Base-by-base conservation (phyloP, 2,329 filamentous ascomycete genomes). In the Pestalotiopsis sp. region DNA sequence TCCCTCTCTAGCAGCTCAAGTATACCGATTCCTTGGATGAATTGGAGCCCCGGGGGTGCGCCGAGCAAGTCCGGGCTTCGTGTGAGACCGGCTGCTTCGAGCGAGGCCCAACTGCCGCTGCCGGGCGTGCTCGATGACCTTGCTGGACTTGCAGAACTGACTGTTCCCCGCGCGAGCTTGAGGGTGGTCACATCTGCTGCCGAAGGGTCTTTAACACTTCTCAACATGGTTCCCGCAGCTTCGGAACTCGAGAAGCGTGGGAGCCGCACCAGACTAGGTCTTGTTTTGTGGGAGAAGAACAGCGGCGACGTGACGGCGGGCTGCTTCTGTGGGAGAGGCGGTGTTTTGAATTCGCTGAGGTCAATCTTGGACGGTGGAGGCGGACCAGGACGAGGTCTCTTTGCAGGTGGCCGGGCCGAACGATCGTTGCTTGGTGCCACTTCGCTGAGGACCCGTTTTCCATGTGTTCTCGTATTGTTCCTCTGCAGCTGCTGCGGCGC, bases 1-100 rank as follows among this genome's bases (percentile, higher is more conserved):
- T 96, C 93, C 71, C 92, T 87, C 74, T 95, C 92, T 55, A 96
- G 78, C 52, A 95, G 81, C 76, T 95, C 93, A 22, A 91, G 79
- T 10, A 93, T 85, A 26, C 91, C 90, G 64, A 94, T 83, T 30
- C 86, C 86, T 56, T 87, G 87, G 4, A 94, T 82, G 64, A 88
- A 80, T 64, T 88, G 84, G 58, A 88, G 70, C 4, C 83, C 82
- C 1, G 87, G 82, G 1, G 81, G 61, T 78, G 66, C 82, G 78
- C 69, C 82, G 75, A 69, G 81, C 30, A 78, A 78, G 67, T 89
- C 88, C 9, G 87, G 84, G 65, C 85, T 89, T 57, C 81, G 75
- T 35, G 82, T 81, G 14, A 85, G 78, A n/a, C 82, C 77, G 13
- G 82, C 84, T n/a, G 83, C 80, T 44, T 87, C 87, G 67, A 87